These are phyloP conservation scores for Onygenales sp. DNA, from an alignment of 2,329 filamentous ascomycete genomes.

Conservation along the genomic window DNA sequence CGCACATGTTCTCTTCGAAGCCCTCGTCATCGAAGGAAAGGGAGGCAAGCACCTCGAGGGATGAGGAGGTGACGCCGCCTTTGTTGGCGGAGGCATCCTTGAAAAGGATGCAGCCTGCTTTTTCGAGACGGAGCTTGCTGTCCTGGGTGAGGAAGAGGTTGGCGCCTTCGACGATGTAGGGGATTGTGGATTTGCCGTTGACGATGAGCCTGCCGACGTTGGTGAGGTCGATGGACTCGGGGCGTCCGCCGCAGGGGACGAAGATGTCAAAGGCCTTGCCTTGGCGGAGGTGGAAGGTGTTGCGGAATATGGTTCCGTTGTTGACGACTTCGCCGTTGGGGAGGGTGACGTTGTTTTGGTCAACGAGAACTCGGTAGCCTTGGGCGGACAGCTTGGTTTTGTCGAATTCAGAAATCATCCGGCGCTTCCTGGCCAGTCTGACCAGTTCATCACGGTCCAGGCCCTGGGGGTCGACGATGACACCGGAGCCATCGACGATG, in stretches of 20 bases:
- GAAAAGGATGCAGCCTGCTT: slow-evolving; percentile 89
- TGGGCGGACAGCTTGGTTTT: slow-evolving; percentile 71
- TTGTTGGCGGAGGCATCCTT: slow-evolving; percentile 99
- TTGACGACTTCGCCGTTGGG: slow-evolving; percentile 76
- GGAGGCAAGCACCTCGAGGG: slow-evolving; percentile 87
- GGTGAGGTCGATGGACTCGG: slow-evolving; percentile 90
- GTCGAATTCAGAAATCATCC: slow-evolving; percentile 87
- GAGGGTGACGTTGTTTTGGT: slow-evolving; percentile 80
- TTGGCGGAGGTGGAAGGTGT: slow-evolving; percentile 86
- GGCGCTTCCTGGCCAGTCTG: slow-evolving; percentile 73
- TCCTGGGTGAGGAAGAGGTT: slow-evolving; percentile 99
- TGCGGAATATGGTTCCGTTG: slow-evolving; percentile 93
- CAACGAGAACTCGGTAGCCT: slow-evolving; percentile 85
- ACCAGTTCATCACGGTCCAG: slow-evolving; percentile 74
- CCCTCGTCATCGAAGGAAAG: slow-evolving; percentile 85
- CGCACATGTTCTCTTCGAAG: slow-evolving; percentile 92
- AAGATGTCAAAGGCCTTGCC: slow-evolving; percentile 74
- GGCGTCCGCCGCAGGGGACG: slow-evolving; percentile 91
- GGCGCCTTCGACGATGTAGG: slow-evolving; percentile 95
- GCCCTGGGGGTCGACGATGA: slow-evolving; percentile 85
- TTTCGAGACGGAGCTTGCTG: slow-evolving; percentile 87
- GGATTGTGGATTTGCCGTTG: slow-evolving; percentile 76
- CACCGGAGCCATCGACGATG: slow-evolving; percentile 92
- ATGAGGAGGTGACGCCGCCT: slow-evolving; percentile 94
- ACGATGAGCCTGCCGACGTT: slow-evolving; percentile 81